Base-by-base conservation (phyloP, 2,329 filamentous ascomycete genomes). In the Clarireedia monteithiana region DNA sequence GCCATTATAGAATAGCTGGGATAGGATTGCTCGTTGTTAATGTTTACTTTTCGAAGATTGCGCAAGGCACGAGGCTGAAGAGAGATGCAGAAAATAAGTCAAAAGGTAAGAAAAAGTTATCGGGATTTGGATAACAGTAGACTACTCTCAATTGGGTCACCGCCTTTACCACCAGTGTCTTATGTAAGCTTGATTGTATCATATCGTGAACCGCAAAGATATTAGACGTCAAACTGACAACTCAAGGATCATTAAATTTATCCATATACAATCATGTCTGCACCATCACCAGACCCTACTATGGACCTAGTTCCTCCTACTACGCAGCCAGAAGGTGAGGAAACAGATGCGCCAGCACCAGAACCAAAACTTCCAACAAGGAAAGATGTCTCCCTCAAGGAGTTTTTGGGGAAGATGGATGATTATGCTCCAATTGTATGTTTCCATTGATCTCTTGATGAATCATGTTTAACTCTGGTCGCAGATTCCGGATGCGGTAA, bases 391-490 rank as follows among this genome's bases (percentile, higher is more conserved):
- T 95, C 88, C 40, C 75, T 99, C 62, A 88, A 91, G 68, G 92
- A 97, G 72, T 96, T 99, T 69, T 73, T 99, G 17, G 81, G 82
- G 62, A 96, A 96, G 78, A 97, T 99, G 86, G 94, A 99, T 69
- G 94, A 99, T 67, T 97, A 94, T 73, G 91, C 94, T 59, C 94
- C 94, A 10, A 96, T 99, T 67, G 91, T 96, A 80, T 62, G 87
- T 75, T 48, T 53, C n/a, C 26, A 23, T 40, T 39, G 38, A 47
- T 40, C 23, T 47, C 6, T 20, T 53, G 44, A 44, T 36, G 30
- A 23, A 34, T 52, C 24, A 27, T 59, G 38, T 55, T 59, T 62
- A 52, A 64, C 38, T 12, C 30, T 36, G n/a, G 23, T 10, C 44
- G 10, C 65, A 96, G 89, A 97, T 99, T 65, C 94, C 94, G 47